Base-by-base conservation (phyloP, 1,139 yeast species). In the Protomyces arabidopsidicola region DNA sequence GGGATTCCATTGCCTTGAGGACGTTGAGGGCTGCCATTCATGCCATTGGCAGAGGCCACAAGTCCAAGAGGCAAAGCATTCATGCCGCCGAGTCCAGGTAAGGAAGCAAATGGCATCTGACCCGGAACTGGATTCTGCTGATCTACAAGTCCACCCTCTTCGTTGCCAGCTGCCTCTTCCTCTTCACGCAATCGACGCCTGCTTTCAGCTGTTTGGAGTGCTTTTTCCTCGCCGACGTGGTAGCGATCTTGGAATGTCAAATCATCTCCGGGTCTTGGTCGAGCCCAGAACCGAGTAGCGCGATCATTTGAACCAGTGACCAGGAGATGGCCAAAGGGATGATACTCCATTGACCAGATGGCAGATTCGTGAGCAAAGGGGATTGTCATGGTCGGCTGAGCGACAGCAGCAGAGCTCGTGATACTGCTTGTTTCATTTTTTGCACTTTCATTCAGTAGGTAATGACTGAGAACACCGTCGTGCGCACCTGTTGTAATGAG, bases 281-380 rank as follows among this genome's bases (percentile, higher is more conserved):
- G 80, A 42, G 93, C 85, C 98, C 98, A 93, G 76, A 93, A 89
- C 67, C 97, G 78, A n/a, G 96, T 90, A 12, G 95, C 85, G 72
- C 95, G 83, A 75, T 93, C 98, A 66, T 95, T 90, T 34, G 97
- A 93, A 0, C 97, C 98, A 16, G 97, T 85, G 66, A 95, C 87
- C 55, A 93, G 79, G 63, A 91, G 78, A 75, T 93, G 98, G 1
- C 98, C 98, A 71, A 89, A 79, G 2, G 98, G 98, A 75, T 91
- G 97, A 72, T 90, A 93, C 69, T 91, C 95, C 67, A 93, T 75
- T 1, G 96, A 84, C 76, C 93, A 90, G 60, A 93, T 85, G 2
- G 97, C 95, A 76, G 88, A 88, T 72, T 91, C 97, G 73, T 93
- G 98, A 0, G 98, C 98, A 75, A 82, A 86, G 1, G 97, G 97